Evolutionary conservation across 2,329 filamentous ascomycete genomes (phyloP).

Genomic region (Scytalidium sp.): DNA sequence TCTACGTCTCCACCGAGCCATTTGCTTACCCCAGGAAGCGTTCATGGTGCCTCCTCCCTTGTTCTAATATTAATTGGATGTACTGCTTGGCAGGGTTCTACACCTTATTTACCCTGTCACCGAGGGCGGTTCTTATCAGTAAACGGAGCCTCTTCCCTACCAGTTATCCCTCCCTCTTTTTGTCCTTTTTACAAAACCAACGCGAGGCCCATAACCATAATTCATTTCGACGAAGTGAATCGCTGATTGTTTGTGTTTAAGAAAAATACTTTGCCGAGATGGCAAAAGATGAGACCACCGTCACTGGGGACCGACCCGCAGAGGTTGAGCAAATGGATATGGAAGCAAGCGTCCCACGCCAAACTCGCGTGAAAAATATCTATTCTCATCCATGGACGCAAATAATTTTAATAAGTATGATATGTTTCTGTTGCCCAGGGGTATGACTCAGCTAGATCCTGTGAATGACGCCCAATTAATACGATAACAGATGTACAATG

Average conservation of each 20-base stretch:
- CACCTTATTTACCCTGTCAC: background rate
- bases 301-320: background rate
- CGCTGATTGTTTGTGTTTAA: no score
- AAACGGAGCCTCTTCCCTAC: background rate
- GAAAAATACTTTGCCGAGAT: background rate
- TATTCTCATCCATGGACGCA: slow-evolving; percentile 45
- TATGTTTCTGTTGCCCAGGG: slow-evolving; percentile 46
- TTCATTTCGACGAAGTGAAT: no score
- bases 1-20: no score
- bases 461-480: background rate
- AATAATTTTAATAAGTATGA: slow-evolving; percentile 44
- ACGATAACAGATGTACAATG: slow-evolving; percentile 58
- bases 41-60: background rate
- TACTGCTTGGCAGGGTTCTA: background rate
- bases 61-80: background rate
- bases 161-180: background rate
- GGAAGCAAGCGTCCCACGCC: background rate
- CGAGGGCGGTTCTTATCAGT: background rate
- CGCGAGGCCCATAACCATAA: background rate
- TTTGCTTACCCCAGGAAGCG: no score
- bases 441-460: slow-evolving; percentile 26
- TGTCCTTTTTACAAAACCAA: background rate
- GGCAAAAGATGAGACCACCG: background rate
- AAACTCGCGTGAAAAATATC: slow-evolving; percentile 15
- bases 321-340: background rate